phyloP scores from a whole-genome alignment of 805 yeast genomes.

The Zygosaccharomyces kombuchaensis region DNA sequence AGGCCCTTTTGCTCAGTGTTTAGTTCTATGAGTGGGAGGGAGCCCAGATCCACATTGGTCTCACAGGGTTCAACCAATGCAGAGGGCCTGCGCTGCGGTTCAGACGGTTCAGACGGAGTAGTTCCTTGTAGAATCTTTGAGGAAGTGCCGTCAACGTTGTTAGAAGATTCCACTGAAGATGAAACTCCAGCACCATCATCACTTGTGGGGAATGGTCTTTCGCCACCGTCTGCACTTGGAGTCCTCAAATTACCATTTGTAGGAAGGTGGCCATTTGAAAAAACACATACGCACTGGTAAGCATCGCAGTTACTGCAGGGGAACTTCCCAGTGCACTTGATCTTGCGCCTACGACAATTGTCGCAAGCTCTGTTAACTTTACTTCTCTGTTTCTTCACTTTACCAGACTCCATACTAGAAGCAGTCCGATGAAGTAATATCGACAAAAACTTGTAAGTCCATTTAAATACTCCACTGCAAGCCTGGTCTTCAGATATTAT shows the following conservation, averaged over 20 bases:
- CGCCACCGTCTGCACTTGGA: conserved; percentile 1
- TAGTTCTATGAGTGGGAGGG: conserved; percentile 3
- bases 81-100: neutral
- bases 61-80: neutral
- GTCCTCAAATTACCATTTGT: neutral
- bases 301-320: conserved; percentile 34
- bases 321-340: conserved; percentile 33
- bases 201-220: neutral
- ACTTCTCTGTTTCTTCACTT: conserved; percentile 13
- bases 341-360: conserved; percentile 33
- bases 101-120: neutral
- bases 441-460: neutral
- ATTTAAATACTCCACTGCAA: neutral
- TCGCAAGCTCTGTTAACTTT: conserved; percentile 32
- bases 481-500: too few relatives aligned
- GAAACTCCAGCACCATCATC: neutral
- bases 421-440: neutral
- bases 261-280: conserved; percentile 3
- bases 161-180: neutral
- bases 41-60: conserved; percentile 3
- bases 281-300: conserved; percentile 31
- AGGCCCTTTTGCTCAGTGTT: conserved; percentile 15
- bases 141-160: neutral
- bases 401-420: conserved; percentile 2
- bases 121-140: neutral